Evolutionary conservation across 345 rosid species (phyloP).

Genomic region (Mallotus nudiflorus): DNA sequence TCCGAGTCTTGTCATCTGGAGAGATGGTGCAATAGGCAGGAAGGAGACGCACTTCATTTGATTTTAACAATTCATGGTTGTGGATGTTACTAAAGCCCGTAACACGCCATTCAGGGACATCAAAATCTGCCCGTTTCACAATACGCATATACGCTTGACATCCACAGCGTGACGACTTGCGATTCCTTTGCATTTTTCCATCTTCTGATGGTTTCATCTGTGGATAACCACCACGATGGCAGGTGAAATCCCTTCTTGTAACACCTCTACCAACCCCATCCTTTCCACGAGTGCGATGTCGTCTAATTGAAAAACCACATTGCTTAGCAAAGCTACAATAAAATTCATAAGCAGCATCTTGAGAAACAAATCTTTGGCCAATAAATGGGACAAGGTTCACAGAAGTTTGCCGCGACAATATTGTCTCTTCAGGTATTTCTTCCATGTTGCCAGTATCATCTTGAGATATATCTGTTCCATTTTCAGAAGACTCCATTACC

Average conservation of each 20-base stretch:
- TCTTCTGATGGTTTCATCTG: constrained; percentile 24
- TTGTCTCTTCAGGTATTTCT: constrained; percentile 23
- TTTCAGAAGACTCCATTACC: constrained; percentile 19
- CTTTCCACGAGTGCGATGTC: constrained; percentile 26
- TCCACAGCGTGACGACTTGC: constrained; percentile 28
- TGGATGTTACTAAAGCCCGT: constrained; percentile 29
- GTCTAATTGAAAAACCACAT: constrained; percentile 29
- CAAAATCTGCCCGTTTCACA: constrained; percentile 27
- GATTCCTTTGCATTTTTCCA: constrained; percentile 29
- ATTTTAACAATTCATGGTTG: constrained; percentile 27
- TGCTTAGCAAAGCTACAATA: constrained; percentile 27
- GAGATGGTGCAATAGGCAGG: constrained; percentile 24
- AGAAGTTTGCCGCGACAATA: constrained; percentile 14
- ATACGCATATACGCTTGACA: constrained; percentile 22
- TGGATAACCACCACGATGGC: constrained; percentile 30
- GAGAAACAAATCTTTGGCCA: constrained; percentile 27
- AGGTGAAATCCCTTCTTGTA: constrained; percentile 27
- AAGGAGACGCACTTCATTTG: constrained; percentile 14
- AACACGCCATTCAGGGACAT: constrained; percentile 32
- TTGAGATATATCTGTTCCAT: constrained; percentile 18
- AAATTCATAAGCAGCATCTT: constrained; percentile 31
- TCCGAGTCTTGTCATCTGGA: constrained; percentile 24
- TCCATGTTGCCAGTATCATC: constrained; percentile 17
- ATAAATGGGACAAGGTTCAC: constrained; percentile 23
- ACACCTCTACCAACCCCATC: constrained; percentile 29